These are phyloP conservation scores for Scytalidium lignicola DNA, from an alignment of 2,329 filamentous ascomycete genomes.

Conservation along the genomic window DNA sequence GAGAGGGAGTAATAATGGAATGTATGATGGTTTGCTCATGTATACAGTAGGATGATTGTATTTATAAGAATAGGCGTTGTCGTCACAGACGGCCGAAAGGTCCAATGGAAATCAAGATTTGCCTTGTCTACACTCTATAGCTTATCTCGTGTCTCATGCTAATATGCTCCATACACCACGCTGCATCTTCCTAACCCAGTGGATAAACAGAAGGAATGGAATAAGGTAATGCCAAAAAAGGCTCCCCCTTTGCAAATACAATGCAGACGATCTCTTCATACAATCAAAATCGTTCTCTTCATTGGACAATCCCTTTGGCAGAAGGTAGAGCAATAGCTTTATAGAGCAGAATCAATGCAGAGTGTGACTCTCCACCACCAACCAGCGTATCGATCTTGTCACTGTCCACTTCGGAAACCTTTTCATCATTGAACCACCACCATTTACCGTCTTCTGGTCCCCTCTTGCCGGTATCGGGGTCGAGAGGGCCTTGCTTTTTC, in stretches of 20 bases:
- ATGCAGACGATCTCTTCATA: too few species aligned
- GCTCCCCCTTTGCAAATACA: too few species aligned
- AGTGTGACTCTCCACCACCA: conserved; percentile 85
- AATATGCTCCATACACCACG: neutral
- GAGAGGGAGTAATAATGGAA: neutral
- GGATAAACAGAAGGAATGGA: neutral
- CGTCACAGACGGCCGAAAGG: neutral
- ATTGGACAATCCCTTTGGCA: conserved; percentile 38
- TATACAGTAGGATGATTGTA: neutral
- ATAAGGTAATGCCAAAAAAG: neutral
- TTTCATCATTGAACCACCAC: conserved; percentile 99
- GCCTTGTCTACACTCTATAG: neutral
- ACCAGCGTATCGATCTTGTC: conserved; percentile 89
- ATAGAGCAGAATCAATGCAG: conserved; percentile 76
- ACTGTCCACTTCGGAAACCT: conserved; percentile 82
- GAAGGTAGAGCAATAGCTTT: conserved; percentile 64
- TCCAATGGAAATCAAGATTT: neutral
- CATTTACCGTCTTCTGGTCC: conserved; percentile 86
- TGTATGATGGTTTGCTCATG: neutral
- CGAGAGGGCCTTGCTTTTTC: conserved; percentile 75
- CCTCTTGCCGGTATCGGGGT: conserved; percentile 70
- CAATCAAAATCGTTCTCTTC: conserved; percentile 1
- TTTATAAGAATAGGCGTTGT: neutral
- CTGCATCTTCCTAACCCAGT: neutral
- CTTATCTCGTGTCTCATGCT: neutral